Conservation (phyloP, 139 green algal genomes). For the Bryopsis sp. region DNA sequence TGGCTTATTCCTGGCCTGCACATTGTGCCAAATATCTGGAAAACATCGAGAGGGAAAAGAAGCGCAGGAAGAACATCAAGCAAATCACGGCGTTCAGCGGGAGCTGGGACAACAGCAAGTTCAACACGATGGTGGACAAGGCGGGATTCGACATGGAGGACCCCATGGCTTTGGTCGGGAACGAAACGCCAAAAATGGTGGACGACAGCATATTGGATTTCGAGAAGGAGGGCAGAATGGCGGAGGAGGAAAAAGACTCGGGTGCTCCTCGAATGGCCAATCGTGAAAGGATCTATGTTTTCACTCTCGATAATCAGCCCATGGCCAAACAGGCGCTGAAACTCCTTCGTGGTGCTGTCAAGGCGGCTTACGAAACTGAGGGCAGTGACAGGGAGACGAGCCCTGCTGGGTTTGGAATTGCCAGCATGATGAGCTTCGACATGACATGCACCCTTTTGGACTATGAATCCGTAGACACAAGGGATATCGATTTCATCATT, state of each 20-base stretch:
- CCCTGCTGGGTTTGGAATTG: slow-evolving; percentile 43
- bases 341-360: neutral
- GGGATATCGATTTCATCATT: slow-evolving; percentile 20
- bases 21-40: slow-evolving; percentile 75
- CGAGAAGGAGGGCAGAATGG: neutral
- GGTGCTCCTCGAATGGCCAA: slow-evolving; percentile 4
- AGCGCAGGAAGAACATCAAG: slow-evolving; percentile 15
- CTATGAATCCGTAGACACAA: no score
- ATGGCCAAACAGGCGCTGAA: slow-evolving; percentile 1
- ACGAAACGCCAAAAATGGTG: neutral
- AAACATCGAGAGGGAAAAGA: slow-evolving; percentile 45
- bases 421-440: slow-evolving; percentile 54
- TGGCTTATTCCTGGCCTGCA: slow-evolving; percentile 78
- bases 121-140: neutral
- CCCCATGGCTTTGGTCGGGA: neutral
- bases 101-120: slow-evolving; percentile 23
- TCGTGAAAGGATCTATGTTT: neutral
- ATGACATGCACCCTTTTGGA: slow-evolving; percentile 27
- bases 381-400: neutral
- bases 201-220: neutral
- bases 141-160: neutral
- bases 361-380: neutral
- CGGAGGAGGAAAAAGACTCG: slow-evolving; percentile 10
- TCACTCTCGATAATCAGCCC: slow-evolving; percentile 7
- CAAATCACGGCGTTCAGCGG: slow-evolving; percentile 24